These are phyloP conservation scores for Deinandra increscens DNA, from an alignment of 129 eudicot species.

Conservation along the genomic window DNA sequence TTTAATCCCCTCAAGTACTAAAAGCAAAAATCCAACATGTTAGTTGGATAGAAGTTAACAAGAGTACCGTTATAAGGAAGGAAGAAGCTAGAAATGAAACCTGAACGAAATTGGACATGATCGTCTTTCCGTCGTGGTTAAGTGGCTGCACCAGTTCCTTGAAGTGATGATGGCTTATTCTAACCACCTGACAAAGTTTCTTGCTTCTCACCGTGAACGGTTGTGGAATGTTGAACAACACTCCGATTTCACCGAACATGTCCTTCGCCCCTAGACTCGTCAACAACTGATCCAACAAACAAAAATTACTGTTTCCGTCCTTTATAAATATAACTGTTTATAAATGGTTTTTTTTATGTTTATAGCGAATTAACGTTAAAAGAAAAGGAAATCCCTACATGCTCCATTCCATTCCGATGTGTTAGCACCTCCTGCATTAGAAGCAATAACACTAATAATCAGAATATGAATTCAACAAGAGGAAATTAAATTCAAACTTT, in stretches of 20 bases:
- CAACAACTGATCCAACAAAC: conserved; percentile 39
- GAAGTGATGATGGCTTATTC: conserved; percentile 71
- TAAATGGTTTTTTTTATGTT: too few species aligned
- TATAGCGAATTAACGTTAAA: too few species aligned
- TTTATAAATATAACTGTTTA: too few species aligned
- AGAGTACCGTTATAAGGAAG: not conserved
- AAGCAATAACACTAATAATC: too few species aligned
- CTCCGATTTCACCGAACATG: conserved; percentile 72
- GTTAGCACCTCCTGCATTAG: conserved; percentile 69
- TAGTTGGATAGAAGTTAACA: not conserved
- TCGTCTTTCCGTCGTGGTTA: conserved; percentile 47
- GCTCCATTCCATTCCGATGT: conserved; percentile 54
- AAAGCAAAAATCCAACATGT: not conserved
- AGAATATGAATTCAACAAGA: not conserved
- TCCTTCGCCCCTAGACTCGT: conserved; percentile 48
- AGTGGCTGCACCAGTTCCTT: conserved; percentile 64
- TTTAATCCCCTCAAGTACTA: conserved; percentile 61
- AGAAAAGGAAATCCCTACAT: conserved; percentile 39
- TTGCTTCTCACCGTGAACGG: conserved; percentile 81
- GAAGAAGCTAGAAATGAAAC: conserved; percentile 15
- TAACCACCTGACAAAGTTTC: conserved; percentile 71
- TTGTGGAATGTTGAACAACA: conserved; percentile 69
- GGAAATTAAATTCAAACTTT: not conserved
- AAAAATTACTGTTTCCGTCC: too few species aligned
- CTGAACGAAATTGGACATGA: conserved; percentile 59